Percentiles rank a stretch among this genome's conserved stretches.
These are phyloP conservation scores for Paraphoma sp. DNA, from an alignment of 2,329 filamentous ascomycete genomes.

Conservation along the genomic window DNA sequence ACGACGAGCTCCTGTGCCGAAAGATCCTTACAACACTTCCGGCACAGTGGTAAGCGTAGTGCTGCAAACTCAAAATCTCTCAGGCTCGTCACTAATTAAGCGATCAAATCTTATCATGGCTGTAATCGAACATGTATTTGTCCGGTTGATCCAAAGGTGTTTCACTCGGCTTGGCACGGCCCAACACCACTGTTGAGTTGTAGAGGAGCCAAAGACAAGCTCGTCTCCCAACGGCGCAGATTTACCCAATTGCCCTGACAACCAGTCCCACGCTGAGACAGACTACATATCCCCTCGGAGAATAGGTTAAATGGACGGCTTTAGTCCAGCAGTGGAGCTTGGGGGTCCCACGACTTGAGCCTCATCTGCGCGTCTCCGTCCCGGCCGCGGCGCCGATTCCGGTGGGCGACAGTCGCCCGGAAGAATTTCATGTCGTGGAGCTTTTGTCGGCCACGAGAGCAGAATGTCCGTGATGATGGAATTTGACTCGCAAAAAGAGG, in stretches of 20 bases:
- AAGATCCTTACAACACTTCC: too few relatives aligned
- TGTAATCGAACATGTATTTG: too few relatives aligned
- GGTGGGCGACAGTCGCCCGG: slow-evolving; percentile 26
- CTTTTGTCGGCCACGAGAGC: not conserved
- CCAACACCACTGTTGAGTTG: slow-evolving; percentile 1
- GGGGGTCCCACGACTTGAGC: slow-evolving; percentile 18
- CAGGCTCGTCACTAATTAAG: too few relatives aligned
- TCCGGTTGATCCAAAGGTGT: not conserved
- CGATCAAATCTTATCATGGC: too few relatives aligned
- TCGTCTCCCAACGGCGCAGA: not conserved
- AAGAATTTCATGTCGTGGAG: slow-evolving; percentile 22
- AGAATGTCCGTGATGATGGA: not conserved
- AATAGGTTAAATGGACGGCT: slow-evolving; percentile 30
- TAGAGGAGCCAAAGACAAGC: not conserved
- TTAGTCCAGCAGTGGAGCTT: slow-evolving; percentile 1
- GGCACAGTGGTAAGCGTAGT: too few relatives aligned
- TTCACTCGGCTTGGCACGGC: slow-evolving; percentile 1
- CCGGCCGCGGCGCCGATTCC: slow-evolving; percentile 35
- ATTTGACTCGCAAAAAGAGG: not conserved
- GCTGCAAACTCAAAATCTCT: too few relatives aligned
- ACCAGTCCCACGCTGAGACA: slow-evolving; percentile 8
- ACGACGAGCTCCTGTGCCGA: too few relatives aligned
- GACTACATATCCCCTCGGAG: slow-evolving; percentile 14
- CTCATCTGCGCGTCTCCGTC: slow-evolving; percentile 21
- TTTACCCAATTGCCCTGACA: slow-evolving; percentile 14